These are phyloP conservation scores for Trypanosoma congolense DNA, from an alignment of 208 protist species.

Conservation along the genomic window DNA sequence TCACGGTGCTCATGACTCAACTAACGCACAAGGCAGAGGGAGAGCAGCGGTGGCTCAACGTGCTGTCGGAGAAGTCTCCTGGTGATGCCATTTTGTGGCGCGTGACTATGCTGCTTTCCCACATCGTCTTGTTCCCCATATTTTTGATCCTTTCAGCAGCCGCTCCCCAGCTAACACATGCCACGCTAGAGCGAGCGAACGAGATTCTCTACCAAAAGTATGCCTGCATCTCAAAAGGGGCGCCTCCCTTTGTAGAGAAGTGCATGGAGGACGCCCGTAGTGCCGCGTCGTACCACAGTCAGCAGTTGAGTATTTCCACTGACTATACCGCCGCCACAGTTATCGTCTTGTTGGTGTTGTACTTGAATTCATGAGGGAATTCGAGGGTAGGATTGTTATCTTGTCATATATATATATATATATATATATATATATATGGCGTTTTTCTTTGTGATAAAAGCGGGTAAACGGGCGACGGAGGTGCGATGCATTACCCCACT, in stretches of 20 bases:
- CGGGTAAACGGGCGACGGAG: too few relatives aligned
- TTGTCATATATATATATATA: too few relatives aligned
- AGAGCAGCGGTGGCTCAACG: constrained; percentile 46
- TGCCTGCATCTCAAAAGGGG: constrained; percentile 40
- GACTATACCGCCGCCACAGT: constrained; percentile 56
- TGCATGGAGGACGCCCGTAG: constrained; percentile 28
- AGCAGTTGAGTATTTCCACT: constrained; percentile 44
- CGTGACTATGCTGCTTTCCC: constrained; percentile 32
- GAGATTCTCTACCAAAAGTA: constrained; percentile 74
- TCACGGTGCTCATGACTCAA: constrained; percentile 47
- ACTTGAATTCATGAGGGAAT: constrained; percentile 28
- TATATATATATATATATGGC: too few relatives aligned
- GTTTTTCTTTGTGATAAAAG: too few relatives aligned
- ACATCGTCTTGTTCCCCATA: constrained; percentile 61
- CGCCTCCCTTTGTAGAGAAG: constrained; percentile 49
- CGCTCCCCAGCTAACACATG: constrained; percentile 71
- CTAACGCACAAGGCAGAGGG: constrained; percentile 40
- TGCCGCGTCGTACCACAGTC: constrained; percentile 47
- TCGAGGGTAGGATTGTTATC: not conserved
- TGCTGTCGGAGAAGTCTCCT: constrained; percentile 40
- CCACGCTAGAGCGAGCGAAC: constrained; percentile 54
- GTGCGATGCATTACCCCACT: too few relatives aligned
- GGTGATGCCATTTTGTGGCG: constrained; percentile 47
- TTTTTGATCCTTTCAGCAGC: constrained; percentile 54
- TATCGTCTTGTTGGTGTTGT: constrained; percentile 52